Percentiles rank a stretch among this genome's conserved stretches.
Evolutionary conservation across 169 alveolate genomes (phyloP).

Genomic region (Pseudocohnilembus persalinus): DNA sequence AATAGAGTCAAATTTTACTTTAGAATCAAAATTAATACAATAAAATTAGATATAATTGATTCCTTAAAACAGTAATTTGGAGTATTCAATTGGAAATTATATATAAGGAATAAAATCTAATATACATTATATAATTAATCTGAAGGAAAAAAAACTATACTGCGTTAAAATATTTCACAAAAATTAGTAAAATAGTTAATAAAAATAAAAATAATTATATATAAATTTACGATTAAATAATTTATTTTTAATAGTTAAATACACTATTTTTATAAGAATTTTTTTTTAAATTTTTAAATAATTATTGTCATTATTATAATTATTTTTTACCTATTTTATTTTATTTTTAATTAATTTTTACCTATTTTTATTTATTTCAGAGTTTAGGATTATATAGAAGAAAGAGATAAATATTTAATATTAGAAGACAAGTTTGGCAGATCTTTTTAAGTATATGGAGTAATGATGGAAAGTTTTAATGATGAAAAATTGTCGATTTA

Average conservation of each 20-base stretch:
- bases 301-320: too few relatives aligned
- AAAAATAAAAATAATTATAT: too few relatives aligned
- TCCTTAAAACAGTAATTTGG: background rate
- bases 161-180: background rate
- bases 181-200: background rate
- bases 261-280: too few relatives aligned
- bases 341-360: too few relatives aligned
- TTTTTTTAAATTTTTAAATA: too few relatives aligned
- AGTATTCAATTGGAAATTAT: background rate
- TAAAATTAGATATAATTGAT: background rate
- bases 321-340: too few relatives aligned
- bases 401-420: background rate
- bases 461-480: background rate
- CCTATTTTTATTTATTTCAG: background rate
- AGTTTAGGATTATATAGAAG: background rate
- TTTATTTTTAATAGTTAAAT: too few relatives aligned
- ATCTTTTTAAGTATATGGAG: background rate
- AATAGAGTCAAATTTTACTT: background rate
- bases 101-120: background rate
- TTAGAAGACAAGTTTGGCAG: background rate
- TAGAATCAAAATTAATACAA: background rate
- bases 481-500: background rate
- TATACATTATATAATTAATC: background rate
- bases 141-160: background rate
- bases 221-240: too few relatives aligned